These are phyloP conservation scores for Yamadazyma conglobata DNA, from an alignment of 1,139 yeast genomes.

Conservation along the genomic window DNA sequence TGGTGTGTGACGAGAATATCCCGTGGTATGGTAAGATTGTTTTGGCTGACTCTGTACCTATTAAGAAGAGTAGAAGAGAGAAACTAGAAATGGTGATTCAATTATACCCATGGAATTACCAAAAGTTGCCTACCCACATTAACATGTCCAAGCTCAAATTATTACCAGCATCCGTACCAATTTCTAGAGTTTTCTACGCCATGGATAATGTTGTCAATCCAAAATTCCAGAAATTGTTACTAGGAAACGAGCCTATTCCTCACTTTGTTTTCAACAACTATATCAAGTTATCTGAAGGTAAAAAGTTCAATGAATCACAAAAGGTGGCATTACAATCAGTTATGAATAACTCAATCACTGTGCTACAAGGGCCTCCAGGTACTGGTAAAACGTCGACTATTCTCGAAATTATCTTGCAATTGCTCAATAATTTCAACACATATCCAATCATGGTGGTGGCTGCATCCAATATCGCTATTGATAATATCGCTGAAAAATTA, in stretches of 20 bases:
- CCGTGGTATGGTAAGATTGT: conserved; percentile 45
- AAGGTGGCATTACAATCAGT: conserved; percentile 67
- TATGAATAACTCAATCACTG: conserved; percentile 61
- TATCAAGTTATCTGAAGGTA: conserved; percentile 44
- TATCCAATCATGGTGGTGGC: conserved; percentile 72
- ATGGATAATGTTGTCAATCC: conserved; percentile 60
- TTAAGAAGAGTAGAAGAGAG: conserved; percentile 18
- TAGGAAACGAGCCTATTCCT: conserved; percentile 59
- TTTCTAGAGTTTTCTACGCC: conserved; percentile 59
- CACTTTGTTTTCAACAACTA: conserved; percentile 57
- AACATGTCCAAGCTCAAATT: conserved; percentile 42
- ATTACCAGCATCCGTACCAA: conserved; percentile 62
- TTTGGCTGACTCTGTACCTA: conserved; percentile 37
- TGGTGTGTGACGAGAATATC: conserved; percentile 36
- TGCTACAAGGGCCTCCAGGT: conserved; percentile 68
- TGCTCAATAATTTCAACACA: conserved; percentile 51
- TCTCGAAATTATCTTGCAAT: conserved; percentile 61
- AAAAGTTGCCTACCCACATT: conserved; percentile 43
- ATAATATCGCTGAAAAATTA: conserved; percentile 70
- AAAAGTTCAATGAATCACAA: conserved; percentile 57
- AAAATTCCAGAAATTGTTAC: conserved; percentile 52
- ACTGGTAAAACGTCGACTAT: conserved; percentile 68
- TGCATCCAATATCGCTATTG: conserved; percentile 73
- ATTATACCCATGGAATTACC: conserved; percentile 55
- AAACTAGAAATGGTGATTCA: conserved; percentile 46